Evolutionary conservation across 805 yeast genomes (phyloP), one percentile per base, ranked within the genome.

Genomic region (Cyberlindnera nakhonratchasimensis): DNA sequence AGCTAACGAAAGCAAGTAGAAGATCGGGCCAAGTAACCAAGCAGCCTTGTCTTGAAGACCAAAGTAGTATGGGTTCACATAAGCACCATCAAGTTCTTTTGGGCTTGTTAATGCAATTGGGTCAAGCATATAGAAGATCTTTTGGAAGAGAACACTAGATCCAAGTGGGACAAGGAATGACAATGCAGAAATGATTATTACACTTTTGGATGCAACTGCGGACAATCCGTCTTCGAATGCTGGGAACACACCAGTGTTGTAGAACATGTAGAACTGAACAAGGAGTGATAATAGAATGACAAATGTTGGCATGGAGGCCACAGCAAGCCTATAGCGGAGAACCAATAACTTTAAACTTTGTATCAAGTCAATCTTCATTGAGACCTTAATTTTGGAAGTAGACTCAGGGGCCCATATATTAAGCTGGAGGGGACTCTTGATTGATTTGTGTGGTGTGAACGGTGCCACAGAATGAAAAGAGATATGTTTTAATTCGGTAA

Each of bases 241-340:
- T 2, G 75, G 67, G 50, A 71, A 77, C 0, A 50, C 53, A 2
- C 61, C 66, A 18, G 63, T 61, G 25, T 62, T 47, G 39, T 66
- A 57, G 54, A 70, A 82, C 16, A 55, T 51, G 26, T 53, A 53
- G 39, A 83, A 66, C 58, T 90, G 97, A 17, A 77, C 53, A 3
- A 75, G 53, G 34, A 83, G 50, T 0, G 75, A 73, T 14, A 77
- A 43, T 1, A 78, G 62, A 1, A 81, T 71, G 14, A 85, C 66
- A 29, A 79, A 76, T 1, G 82, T 67, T 3, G 95, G 89, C 40
- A 85, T 72, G 2, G 89, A 72, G 4, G 86, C 82, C 30, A 84
- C 66, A 2, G 86, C 78, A 12, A 91, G 71, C 54, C 99, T 72
- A 61, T 85, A 91, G 42, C 95, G 70, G 51, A 89, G 67, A 5